A percentile compares a stretch with the other conserved stretches of the same genome.
Evolutionary conservation across 768 basidiomycete genomes (phyloP).

Genomic region (Porphyrellus cyaneotinctus): DNA sequence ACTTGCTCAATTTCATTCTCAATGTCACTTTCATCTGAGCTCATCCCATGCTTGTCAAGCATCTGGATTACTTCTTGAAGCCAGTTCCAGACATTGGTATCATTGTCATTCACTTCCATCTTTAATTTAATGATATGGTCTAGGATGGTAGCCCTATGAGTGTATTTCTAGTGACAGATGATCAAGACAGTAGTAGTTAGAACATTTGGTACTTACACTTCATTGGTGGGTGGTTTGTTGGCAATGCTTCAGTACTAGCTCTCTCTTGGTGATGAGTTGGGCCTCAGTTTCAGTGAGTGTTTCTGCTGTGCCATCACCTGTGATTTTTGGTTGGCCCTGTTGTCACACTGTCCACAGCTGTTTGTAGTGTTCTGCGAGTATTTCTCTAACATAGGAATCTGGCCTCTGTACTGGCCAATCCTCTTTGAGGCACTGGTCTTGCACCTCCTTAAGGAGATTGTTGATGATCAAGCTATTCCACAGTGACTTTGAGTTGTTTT

Average conservation of each 20-base stretch:
- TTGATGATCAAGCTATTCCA: too few species aligned
- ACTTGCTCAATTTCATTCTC: neutral
- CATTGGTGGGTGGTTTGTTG: neutral
- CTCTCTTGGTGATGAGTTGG: too few species aligned
- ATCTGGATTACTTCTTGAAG: neutral
- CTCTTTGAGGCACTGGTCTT: neutral
- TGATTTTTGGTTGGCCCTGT: too few species aligned
- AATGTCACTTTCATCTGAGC: neutral
- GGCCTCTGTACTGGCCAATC: too few species aligned
- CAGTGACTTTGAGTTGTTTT: neutral
- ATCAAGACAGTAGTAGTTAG: neutral
- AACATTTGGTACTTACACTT: neutral
- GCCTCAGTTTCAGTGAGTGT: too few species aligned
- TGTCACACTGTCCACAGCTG: neutral
- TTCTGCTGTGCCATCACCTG: too few species aligned
- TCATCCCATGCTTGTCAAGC: neutral
- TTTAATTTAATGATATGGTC: neutral
- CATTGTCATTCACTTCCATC: neutral
- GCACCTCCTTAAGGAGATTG: neutral
- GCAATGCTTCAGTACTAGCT: too few species aligned
- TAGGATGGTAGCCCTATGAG: neutral
- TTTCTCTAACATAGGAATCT: neutral
- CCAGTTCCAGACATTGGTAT: neutral
- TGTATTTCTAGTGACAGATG: neutral
- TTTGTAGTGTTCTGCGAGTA: neutral